Evolutionary conservation across 768 basidiomycete species (phyloP).

Genomic region (Pulveroboletus ravenelii): DNA sequence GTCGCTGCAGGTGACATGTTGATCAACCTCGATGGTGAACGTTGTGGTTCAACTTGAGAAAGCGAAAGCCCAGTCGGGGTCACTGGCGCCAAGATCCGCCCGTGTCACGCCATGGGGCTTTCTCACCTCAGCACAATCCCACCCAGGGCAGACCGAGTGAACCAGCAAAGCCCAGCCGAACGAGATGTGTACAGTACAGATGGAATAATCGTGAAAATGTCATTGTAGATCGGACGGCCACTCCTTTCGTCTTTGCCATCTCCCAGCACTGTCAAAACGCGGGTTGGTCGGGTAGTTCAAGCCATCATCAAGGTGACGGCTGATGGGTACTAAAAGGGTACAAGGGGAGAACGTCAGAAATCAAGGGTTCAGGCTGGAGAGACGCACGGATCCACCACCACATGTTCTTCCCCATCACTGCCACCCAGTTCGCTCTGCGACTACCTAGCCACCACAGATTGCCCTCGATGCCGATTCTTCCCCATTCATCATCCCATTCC

Average conservation of each 20-base stretch:
- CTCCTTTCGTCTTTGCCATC: slow-evolving; percentile 59
- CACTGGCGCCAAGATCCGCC: slow-evolving; percentile 17
- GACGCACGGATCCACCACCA: slow-evolving; percentile 80
- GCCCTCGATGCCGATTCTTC: slow-evolving; percentile 65
- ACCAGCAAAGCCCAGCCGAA: neutral
- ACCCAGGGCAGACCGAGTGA: too few species aligned
- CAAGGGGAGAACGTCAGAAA: neutral
- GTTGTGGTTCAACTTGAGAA: slow-evolving; percentile 5
- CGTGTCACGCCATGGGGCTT: neutral
- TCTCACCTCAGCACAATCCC: neutral
- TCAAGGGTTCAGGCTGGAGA: neutral
- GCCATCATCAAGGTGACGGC: slow-evolving; percentile 55
- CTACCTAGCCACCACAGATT: slow-evolving; percentile 85
- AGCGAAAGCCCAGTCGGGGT: too few species aligned
- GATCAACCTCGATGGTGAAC: neutral
- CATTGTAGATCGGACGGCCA: slow-evolving; percentile 68
- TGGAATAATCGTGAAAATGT: slow-evolving; percentile 9
- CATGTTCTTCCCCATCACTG: slow-evolving; percentile 69
- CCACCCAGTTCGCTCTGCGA: slow-evolving; percentile 60
- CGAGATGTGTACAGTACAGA: neutral
- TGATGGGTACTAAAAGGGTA: slow-evolving; percentile 40
- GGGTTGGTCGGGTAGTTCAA: slow-evolving; percentile 64
- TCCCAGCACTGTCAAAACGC: slow-evolving; percentile 65
- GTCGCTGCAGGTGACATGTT: slow-evolving; percentile 27
- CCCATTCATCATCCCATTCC: slow-evolving; percentile 81